These are phyloP conservation scores for Catharanthus roseus DNA, from an alignment of 257 asterid species.

Conservation along the genomic window DNA sequence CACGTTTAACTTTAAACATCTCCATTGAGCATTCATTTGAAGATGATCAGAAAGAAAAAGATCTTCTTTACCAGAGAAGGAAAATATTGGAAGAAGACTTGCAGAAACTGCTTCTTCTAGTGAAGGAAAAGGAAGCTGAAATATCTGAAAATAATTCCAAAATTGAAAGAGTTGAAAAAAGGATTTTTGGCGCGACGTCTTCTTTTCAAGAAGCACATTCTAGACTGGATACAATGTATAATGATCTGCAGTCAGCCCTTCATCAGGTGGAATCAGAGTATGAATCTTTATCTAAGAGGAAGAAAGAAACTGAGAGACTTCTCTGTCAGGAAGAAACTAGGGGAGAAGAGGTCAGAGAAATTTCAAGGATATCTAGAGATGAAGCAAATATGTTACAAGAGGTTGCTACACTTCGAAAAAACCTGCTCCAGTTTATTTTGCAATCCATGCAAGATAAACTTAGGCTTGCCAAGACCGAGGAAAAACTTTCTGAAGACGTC, in stretches of 20 bases:
- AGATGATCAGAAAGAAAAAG: constrained; percentile 35
- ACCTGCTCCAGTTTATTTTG: constrained; percentile 27
- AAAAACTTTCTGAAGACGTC: constrained; percentile 32
- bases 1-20: constrained; percentile 23
- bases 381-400: constrained; percentile 35
- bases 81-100: constrained; percentile 33
- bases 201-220: constrained; percentile 28
- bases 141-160: constrained; percentile 35
- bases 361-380: constrained; percentile 30
- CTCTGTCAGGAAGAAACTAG: constrained; percentile 30
- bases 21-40: constrained; percentile 29
- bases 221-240: constrained; percentile 20
- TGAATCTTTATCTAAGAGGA: constrained; percentile 26
- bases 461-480: constrained; percentile 35
- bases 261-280: constrained; percentile 24
- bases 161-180: constrained; percentile 33
- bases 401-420: constrained; percentile 31
- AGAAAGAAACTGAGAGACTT: constrained; percentile 29
- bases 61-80: constrained; percentile 30
- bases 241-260: constrained; percentile 31
- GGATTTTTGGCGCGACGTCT: constrained; percentile 25
- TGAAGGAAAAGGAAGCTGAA: constrained; percentile 42
- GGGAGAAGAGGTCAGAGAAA: constrained; percentile 30
- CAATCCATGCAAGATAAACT: constrained; percentile 31
- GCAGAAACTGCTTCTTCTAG: constrained; percentile 35